These are phyloP conservation scores for Calonectria montana DNA, from an alignment of 2,329 filamentous ascomycete species.

Conservation along the genomic window DNA sequence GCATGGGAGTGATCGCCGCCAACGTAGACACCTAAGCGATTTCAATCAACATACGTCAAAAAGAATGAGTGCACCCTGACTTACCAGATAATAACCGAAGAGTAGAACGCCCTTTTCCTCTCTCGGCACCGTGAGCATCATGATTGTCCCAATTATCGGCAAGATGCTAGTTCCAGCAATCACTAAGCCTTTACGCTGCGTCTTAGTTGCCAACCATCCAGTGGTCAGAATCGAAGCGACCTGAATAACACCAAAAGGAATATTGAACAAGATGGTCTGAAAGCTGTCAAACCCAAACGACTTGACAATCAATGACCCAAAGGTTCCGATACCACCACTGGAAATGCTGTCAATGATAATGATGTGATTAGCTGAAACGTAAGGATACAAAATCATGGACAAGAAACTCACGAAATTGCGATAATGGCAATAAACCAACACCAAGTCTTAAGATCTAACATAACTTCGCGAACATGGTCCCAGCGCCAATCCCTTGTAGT, in stretches of 20 bases:
- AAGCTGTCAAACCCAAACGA: slow-evolving; percentile 68
- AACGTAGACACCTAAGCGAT: slow-evolving; percentile 42
- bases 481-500: slow-evolving; percentile 52
- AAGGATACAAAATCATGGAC: too few relatives aligned
- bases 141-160: slow-evolving; percentile 66
- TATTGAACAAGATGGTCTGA: slow-evolving; percentile 69
- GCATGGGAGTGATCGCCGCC: slow-evolving; percentile 52
- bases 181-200: slow-evolving; percentile 67
- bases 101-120: slow-evolving; percentile 61
- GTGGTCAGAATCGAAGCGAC: slow-evolving; percentile 69
- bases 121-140: slow-evolving; percentile 61
- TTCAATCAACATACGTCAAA: neutral
- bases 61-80: neutral
- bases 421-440: slow-evolving; percentile 58
- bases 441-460: slow-evolving; percentile 55
- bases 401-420: slow-evolving; percentile 63
- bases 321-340: slow-evolving; percentile 68
- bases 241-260: slow-evolving; percentile 70
- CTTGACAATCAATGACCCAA: slow-evolving; percentile 68
- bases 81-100: slow-evolving; percentile 68
- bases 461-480: slow-evolving; percentile 54
- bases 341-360: slow-evolving; percentile 56
- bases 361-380: too few relatives aligned
- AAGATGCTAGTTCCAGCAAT: slow-evolving; percentile 65
- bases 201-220: slow-evolving; percentile 64